A percentile compares a stretch with the other conserved stretches of the same genome.
These are phyloP conservation scores for Suillus placidus DNA, from an alignment of 768 basidiomycete species.

Conservation along the genomic window DNA sequence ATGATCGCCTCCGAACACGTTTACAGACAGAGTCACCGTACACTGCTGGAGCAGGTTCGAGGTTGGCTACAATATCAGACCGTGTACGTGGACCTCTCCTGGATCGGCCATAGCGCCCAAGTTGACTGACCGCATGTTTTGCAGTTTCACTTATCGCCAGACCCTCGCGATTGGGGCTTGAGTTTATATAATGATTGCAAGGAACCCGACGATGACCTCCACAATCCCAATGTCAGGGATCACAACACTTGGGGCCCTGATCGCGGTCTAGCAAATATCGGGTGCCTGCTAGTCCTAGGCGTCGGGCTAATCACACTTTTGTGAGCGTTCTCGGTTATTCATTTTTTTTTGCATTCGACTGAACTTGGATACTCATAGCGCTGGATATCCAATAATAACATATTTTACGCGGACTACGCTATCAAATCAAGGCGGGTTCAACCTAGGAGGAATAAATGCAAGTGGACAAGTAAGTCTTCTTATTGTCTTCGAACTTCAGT, in stretches of 20 bases:
- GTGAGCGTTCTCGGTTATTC: conserved; percentile 41
- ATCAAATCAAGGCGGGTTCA: conserved; percentile 47
- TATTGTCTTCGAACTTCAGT: neutral
- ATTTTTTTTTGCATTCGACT: neutral
- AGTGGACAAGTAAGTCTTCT: conserved; percentile 60
- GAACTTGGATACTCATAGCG: conserved; percentile 27
- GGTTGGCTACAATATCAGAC: conserved; percentile 40
- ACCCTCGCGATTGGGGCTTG: conserved; percentile 69
- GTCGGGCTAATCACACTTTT: conserved; percentile 55
- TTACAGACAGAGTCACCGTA: conserved; percentile 40
- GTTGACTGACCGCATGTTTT: neutral
- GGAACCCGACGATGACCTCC: conserved; percentile 74
- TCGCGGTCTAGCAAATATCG: conserved; percentile 71
- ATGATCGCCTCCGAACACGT: neutral
- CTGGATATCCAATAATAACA: conserved; percentile 47
- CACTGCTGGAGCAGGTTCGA: conserved; percentile 44
- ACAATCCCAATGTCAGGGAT: conserved; percentile 57
- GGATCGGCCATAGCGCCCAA: neutral
- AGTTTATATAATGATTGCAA: conserved; percentile 54
- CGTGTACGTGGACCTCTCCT: conserved; percentile 36
- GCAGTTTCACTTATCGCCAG: conserved; percentile 66
- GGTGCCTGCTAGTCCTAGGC: conserved; percentile 64
- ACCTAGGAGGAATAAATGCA: conserved; percentile 75
- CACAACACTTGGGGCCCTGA: conserved; percentile 15
- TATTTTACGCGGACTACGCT: conserved; percentile 35